phyloP scores from a whole-genome alignment of 495 filamentous ascomycete species.

The Daldinia grandis region DNA sequence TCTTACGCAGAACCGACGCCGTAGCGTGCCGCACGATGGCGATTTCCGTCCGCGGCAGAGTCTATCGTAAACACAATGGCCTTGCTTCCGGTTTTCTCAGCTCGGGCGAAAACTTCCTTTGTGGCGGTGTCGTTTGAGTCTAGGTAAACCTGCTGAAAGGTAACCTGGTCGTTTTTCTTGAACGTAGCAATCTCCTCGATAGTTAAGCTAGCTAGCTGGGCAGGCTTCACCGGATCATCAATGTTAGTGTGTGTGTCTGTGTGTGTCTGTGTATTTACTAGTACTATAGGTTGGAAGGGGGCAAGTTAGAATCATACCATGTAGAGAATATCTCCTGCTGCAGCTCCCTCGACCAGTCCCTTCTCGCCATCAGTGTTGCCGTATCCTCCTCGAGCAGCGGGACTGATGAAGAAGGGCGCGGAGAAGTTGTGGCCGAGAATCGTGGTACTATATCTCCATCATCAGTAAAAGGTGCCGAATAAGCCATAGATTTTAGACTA shows the following conservation, averaged over 20 bases:
- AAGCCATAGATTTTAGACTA: not conserved
- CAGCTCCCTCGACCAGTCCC: slow-evolving; percentile 50
- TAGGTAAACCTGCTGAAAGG: slow-evolving; percentile 54
- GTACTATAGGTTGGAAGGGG: not conserved
- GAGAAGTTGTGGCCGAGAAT: slow-evolving; percentile 53
- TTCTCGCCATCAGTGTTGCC: slow-evolving; percentile 49
- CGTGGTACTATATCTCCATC: slow-evolving; percentile 38
- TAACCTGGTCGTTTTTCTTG: slow-evolving; percentile 44
- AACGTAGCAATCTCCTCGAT: slow-evolving; percentile 51
- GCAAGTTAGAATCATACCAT: slow-evolving; percentile 20
- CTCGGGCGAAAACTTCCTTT: slow-evolving; percentile 42
- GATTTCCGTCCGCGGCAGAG: slow-evolving; percentile 49
- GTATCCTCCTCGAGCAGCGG: slow-evolving; percentile 48
- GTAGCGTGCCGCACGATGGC: slow-evolving; percentile 50
- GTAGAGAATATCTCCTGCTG: slow-evolving; percentile 50
- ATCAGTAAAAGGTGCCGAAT: not conserved
- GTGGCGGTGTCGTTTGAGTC: slow-evolving; percentile 49
- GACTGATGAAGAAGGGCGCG: slow-evolving; percentile 56
- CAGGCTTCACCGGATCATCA: slow-evolving; percentile 18
- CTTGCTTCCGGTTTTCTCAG: slow-evolving; percentile 47
- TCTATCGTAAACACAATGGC: slow-evolving; percentile 55
- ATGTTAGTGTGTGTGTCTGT: slow-evolving; percentile 16
- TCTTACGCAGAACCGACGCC: slow-evolving; percentile 46
- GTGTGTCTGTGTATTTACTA: not conserved
- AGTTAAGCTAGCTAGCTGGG: slow-evolving; percentile 42